These are phyloP conservation scores for Cryphonectria parasitica DNA, from an alignment of 2,329 filamentous ascomycete genomes.

Conservation along the genomic window DNA sequence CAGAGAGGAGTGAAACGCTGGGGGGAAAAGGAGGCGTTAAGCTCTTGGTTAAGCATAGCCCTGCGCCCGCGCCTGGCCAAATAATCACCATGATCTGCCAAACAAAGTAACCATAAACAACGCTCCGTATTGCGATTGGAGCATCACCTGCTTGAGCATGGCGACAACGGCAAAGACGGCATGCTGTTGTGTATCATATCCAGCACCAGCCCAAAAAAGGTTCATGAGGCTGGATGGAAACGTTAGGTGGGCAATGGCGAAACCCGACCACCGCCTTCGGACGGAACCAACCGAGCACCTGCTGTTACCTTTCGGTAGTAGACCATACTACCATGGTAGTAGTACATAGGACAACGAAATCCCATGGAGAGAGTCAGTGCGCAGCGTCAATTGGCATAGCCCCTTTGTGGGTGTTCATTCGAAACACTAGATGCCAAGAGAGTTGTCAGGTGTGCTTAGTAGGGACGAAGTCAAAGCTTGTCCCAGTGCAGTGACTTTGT, in stretches of 20 bases:
- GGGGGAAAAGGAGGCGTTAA: neutral
- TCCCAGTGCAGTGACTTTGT: neutral
- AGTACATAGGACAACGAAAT: neutral
- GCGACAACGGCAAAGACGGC: neutral
- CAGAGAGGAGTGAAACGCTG: neutral
- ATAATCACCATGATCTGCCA: neutral
- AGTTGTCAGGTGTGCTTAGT: conserved; percentile 6
- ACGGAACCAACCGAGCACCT: neutral
- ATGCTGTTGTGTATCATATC: neutral
- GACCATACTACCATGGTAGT: too few species aligned
- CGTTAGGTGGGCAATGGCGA: neutral
- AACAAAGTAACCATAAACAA: neutral
- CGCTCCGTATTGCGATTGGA: neutral
- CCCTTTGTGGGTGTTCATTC: conserved; percentile 2
- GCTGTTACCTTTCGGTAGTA: too few species aligned
- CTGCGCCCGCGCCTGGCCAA: neutral
- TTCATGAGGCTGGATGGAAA: neutral
- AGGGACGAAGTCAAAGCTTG: neutral
- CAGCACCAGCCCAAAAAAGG: neutral
- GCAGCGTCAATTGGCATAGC: neutral
- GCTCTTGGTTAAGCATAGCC: conserved; percentile 1
- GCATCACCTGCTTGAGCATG: neutral
- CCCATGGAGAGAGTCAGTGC: neutral
- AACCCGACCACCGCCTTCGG: neutral
- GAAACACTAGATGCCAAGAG: conserved; percentile 16